Conservation (phyloP, 2,329 filamentous ascomycete genomes). For the Ascochyta koolunga region DNA sequence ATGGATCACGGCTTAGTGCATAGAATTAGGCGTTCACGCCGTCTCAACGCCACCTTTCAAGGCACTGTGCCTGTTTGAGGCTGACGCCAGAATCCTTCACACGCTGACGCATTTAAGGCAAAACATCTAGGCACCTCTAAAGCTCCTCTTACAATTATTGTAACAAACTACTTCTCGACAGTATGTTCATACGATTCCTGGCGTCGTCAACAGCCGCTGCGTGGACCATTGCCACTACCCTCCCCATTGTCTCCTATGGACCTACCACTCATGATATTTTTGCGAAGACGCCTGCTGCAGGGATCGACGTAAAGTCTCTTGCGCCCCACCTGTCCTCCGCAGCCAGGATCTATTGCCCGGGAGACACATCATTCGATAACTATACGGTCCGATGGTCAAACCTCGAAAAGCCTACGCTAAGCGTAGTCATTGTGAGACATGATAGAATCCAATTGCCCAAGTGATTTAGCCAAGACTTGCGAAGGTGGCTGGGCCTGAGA, state of each 20-base stretch:
- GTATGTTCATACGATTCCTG: slow-evolving; percentile 21
- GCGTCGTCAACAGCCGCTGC: slow-evolving; percentile 12
- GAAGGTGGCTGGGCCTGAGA: slow-evolving; percentile 20
- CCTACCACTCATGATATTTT: slow-evolving; percentile 15
- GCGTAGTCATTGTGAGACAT: slow-evolving; percentile 19
- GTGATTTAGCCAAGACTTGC: too few relatives aligned
- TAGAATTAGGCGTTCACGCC: not conserved
- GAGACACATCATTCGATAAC: slow-evolving; percentile 17
- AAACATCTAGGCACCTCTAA: not conserved
- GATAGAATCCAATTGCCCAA: too few relatives aligned
- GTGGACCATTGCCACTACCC: slow-evolving; percentile 12
- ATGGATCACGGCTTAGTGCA: not conserved
- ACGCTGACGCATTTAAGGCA: not conserved
- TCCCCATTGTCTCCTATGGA: slow-evolving; percentile 14
- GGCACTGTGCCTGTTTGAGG: not conserved
- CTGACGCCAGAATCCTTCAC: not conserved
- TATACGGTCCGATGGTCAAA: slow-evolving; percentile 28
- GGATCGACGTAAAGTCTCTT: slow-evolving; percentile 24
- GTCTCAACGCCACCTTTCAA: not conserved
- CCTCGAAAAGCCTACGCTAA: slow-evolving; percentile 26
- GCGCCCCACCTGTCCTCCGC: slow-evolving; percentile 21
- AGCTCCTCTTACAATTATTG: not conserved
- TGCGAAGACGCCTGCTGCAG: slow-evolving; percentile 16
- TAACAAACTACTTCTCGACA: not conserved
- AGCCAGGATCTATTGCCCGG: slow-evolving; percentile 26